phyloP scores from a whole-genome alignment of 2,329 filamentous ascomycete genomes.

The Colletotrichum lindemuthianum region DNA sequence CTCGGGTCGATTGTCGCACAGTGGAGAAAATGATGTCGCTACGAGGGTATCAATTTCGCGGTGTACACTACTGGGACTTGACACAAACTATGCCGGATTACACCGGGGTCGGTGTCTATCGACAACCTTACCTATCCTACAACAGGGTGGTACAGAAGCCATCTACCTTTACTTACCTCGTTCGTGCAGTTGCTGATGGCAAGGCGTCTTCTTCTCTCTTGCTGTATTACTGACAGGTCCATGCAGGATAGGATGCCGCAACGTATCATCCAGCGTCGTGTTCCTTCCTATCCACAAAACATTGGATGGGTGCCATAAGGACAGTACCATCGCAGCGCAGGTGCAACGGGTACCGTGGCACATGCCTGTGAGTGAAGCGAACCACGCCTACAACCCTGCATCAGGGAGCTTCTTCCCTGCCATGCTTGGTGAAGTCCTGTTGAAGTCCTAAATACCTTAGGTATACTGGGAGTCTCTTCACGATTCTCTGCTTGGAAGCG shows the following conservation, averaged over 20 bases:
- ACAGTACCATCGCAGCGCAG: too few relatives aligned
- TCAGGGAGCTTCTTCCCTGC: neutral
- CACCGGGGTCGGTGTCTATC: neutral
- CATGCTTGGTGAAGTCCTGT: slow-evolving; percentile 8
- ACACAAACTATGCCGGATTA: too few relatives aligned
- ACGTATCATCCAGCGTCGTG: slow-evolving; percentile 17
- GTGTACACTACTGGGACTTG: too few relatives aligned
- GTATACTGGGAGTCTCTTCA: too few relatives aligned
- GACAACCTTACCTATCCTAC: slow-evolving; percentile 20
- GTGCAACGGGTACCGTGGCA: neutral
- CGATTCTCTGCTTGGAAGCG: too few relatives aligned
- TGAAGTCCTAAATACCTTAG: neutral
- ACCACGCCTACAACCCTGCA: slow-evolving; percentile 8
- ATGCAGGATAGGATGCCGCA: slow-evolving; percentile 24
- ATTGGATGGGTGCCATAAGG: neutral
- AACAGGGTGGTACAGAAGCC: neutral
- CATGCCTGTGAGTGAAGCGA: neutral
- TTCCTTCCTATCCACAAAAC: slow-evolving; percentile 18
- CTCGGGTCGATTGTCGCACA: too few relatives aligned
- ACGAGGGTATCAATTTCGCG: too few relatives aligned
- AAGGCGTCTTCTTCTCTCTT: slow-evolving; percentile 9
- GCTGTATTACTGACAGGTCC: slow-evolving; percentile 23
- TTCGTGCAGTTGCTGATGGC: slow-evolving; percentile 10
- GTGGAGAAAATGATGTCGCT: too few relatives aligned
- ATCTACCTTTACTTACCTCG: slow-evolving; percentile 12